A percentile compares a stretch with the other conserved stretches of the same genome.
phyloP scores from a whole-genome alignment of 75 land plant genomes.

The Ceratopteris richardii region DNA sequence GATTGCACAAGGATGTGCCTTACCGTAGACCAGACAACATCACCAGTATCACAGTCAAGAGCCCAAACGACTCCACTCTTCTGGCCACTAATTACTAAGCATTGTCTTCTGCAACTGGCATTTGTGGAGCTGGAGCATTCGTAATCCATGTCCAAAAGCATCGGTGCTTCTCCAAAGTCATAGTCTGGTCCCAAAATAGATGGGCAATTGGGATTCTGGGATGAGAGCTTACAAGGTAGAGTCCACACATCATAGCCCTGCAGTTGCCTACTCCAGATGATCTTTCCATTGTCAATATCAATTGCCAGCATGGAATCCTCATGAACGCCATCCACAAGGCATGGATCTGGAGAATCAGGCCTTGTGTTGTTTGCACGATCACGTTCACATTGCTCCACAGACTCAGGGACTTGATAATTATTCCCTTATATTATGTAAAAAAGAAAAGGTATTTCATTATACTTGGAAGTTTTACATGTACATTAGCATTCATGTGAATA shows the following conservation, averaged over 20 bases:
- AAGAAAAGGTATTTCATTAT: too few species aligned
- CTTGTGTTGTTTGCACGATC: constrained; percentile 14
- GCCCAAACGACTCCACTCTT: constrained; percentile 50
- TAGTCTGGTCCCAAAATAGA: constrained; percentile 28
- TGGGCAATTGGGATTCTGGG: constrained; percentile 32
- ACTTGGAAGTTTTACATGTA: too few species aligned
- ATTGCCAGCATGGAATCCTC: background rate
- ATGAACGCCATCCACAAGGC: background rate
- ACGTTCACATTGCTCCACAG: constrained; percentile 24
- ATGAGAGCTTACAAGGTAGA: constrained; percentile 10
- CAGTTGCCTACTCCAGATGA: constrained; percentile 31
- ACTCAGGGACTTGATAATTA: constrained; percentile 30
- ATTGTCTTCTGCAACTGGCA: background rate
- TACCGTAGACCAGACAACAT: constrained; percentile 41
- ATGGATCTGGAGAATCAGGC: constrained; percentile 26
- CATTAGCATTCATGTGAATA: too few species aligned
- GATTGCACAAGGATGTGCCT: background rate
- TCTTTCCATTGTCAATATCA: constrained; percentile 31
- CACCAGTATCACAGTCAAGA: constrained; percentile 34
- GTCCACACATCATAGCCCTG: constrained; percentile 33
- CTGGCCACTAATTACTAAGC: constrained; percentile 28
- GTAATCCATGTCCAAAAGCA: constrained; percentile 18
- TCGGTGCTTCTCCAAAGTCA: constrained; percentile 55
- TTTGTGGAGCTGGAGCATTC: too few species aligned
- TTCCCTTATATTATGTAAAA: background rate